These are phyloP conservation scores for Adansonia rubrostipa DNA, from an alignment of 441 rosid genomes.

Conservation along the genomic window DNA sequence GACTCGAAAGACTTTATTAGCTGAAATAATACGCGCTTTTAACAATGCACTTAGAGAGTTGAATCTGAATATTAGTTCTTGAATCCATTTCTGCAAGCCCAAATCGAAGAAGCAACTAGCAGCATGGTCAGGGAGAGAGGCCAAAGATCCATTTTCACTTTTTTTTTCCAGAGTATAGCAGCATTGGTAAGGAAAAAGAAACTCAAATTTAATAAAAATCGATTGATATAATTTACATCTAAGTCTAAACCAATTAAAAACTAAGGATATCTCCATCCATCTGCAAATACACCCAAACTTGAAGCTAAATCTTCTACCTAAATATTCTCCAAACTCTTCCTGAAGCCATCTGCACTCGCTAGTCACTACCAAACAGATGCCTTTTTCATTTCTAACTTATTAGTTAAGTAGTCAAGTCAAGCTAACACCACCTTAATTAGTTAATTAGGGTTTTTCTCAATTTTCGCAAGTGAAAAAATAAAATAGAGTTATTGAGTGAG, in stretches of 20 bases:
- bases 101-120: background rate
- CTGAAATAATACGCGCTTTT: constrained; percentile 15
- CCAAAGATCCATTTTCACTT: too few species aligned
- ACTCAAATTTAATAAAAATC: too few species aligned
- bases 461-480: background rate
- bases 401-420: background rate
- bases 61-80: background rate
- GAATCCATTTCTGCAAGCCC: background rate
- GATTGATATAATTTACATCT: too few species aligned
- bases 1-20: background rate
- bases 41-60: background rate
- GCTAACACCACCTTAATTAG: background rate
- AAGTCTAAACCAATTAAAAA: too few species aligned
- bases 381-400: background rate
- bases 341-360: background rate
- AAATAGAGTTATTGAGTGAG: background rate
- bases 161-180: too few species aligned
- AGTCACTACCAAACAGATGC: constrained; percentile 19
- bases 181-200: too few species aligned
- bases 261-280: constrained; percentile 19
- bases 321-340: constrained; percentile 17
- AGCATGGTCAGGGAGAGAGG: background rate
- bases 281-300: constrained; percentile 25
- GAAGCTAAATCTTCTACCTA: background rate
- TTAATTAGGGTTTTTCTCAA: background rate